Conservation (phyloP, 2,329 filamentous ascomycete species). For the Aureobasidium sp. region DNA sequence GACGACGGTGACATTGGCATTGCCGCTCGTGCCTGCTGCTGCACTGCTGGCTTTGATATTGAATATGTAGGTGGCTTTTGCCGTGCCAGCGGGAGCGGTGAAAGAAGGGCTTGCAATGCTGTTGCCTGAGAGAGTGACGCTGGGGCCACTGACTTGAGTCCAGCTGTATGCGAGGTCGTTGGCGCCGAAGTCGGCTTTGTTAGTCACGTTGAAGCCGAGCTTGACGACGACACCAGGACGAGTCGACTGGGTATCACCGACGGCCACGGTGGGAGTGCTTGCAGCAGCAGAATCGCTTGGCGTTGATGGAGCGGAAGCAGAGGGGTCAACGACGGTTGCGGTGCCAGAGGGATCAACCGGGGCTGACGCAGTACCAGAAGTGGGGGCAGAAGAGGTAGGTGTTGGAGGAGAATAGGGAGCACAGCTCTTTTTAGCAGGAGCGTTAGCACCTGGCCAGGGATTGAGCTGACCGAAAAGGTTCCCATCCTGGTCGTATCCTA, state of each 20-base stretch:
- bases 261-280: conserved; percentile 20
- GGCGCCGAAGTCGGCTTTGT: conserved; percentile 14
- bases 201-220: conserved; percentile 25
- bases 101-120: conserved; percentile 12
- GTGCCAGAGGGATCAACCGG: conserved; percentile 27
- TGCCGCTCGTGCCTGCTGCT: conserved; percentile 20
- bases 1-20: conserved; percentile 24
- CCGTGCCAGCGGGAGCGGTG: conserved; percentile 18
- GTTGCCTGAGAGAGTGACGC: conserved; percentile 20
- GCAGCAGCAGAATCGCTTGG: conserved; percentile 16
- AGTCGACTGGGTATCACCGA: conserved; percentile 17
- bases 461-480: conserved; percentile 31
- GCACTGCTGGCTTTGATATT: conserved; percentile 23
- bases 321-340: conserved; percentile 17
- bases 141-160: conserved; percentile 23
- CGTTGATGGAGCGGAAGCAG: conserved; percentile 17
- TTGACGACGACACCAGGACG: conserved; percentile 25
- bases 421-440: conserved; percentile 21
- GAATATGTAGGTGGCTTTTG: conserved; percentile 23
- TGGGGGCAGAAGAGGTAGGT: conserved; percentile 21
- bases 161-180: conserved; percentile 26
- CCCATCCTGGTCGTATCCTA: conserved; percentile 22
- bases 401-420: conserved; percentile 16
- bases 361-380: conserved; percentile 21
- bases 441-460: conserved; percentile 28